Conservation (phyloP, 192 early-diverging fungal genomes). For the Pilobolus umbonatus region DNA sequence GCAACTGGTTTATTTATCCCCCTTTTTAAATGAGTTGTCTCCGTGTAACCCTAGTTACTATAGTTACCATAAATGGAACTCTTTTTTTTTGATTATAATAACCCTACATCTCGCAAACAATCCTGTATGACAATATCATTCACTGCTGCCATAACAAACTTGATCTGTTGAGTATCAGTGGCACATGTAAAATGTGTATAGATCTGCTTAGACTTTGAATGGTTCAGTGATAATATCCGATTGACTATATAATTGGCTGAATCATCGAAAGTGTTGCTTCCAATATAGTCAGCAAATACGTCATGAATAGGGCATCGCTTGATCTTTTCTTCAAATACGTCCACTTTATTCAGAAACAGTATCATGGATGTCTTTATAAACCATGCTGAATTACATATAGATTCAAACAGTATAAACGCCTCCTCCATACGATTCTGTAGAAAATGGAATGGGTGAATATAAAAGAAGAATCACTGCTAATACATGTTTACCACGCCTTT, state of each 20-base stretch:
- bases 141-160: slow-evolving; percentile 48
- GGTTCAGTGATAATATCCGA: slow-evolving; percentile 42
- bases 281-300: slow-evolving; percentile 53
- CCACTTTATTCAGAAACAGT: slow-evolving; percentile 57
- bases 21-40: not conserved
- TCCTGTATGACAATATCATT: slow-evolving; percentile 35
- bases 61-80: not conserved
- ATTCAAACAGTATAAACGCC: slow-evolving; percentile 53
- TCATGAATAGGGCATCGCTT: slow-evolving; percentile 34
- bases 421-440: slow-evolving; percentile 43
- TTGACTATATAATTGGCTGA: slow-evolving; percentile 37
- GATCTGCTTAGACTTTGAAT: slow-evolving; percentile 41
- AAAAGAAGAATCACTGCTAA: not conserved
- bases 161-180: slow-evolving; percentile 44
- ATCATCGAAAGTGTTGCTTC: slow-evolving; percentile 23
- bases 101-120: slow-evolving; percentile 6
- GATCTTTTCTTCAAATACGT: slow-evolving; percentile 55
- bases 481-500: slow-evolving; percentile 34
- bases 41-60: not conserved
- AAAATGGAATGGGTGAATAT: slow-evolving; percentile 1
- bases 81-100: not conserved
- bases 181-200: slow-evolving; percentile 53
- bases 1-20: not conserved
- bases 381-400: slow-evolving; percentile 59
- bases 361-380: slow-evolving; percentile 58